A percentile compares a stretch with the other conserved stretches of the same genome.
phyloP scores from a whole-genome alignment of 2,329 filamentous ascomycete species.

The Talaromyces sp. region DNA sequence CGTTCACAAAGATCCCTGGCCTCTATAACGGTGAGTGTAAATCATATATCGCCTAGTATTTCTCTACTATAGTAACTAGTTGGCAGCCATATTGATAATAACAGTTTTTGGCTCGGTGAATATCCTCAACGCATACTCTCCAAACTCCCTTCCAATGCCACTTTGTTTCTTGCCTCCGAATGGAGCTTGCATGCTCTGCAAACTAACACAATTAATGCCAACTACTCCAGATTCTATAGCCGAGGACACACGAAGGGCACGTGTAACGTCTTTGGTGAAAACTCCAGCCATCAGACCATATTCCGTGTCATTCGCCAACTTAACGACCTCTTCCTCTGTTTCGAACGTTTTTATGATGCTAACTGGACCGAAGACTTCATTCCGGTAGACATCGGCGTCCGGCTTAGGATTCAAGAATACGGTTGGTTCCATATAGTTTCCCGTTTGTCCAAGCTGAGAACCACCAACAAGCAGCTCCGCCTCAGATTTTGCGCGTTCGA shows the following conservation, averaged over 20 bases:
- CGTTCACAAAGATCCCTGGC: too few relatives aligned
- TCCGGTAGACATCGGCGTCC: conserved; percentile 38
- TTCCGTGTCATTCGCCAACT: conserved; percentile 47
- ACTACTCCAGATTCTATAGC: background rate
- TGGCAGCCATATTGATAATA: background rate
- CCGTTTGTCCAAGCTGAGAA: conserved; percentile 17
- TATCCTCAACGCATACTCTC: background rate
- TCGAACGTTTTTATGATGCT: conserved; percentile 52
- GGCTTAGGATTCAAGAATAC: conserved; percentile 46
- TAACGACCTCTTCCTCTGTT: conserved; percentile 51
- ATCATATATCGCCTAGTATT: too few relatives aligned
- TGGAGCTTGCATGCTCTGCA: conserved; percentile 13
- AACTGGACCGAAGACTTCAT: conserved; percentile 55
- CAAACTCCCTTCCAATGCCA: background rate
- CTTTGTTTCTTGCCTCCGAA: background rate
- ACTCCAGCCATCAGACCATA: conserved; percentile 2
- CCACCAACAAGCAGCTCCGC: background rate
- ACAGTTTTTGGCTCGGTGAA: background rate
- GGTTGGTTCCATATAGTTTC: conserved; percentile 58
- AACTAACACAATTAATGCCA: conserved; percentile 22
- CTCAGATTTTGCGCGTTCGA: background rate
- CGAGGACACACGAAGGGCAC: background rate
- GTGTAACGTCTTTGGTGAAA: conserved; percentile 4
- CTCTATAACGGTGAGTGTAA: too few relatives aligned
- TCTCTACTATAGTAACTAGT: too few relatives aligned